Percentiles rank a stretch among this genome's conserved stretches.
Conservation (phyloP, 495 filamentous ascomycete species). For the Tuber melanosporum region DNA sequence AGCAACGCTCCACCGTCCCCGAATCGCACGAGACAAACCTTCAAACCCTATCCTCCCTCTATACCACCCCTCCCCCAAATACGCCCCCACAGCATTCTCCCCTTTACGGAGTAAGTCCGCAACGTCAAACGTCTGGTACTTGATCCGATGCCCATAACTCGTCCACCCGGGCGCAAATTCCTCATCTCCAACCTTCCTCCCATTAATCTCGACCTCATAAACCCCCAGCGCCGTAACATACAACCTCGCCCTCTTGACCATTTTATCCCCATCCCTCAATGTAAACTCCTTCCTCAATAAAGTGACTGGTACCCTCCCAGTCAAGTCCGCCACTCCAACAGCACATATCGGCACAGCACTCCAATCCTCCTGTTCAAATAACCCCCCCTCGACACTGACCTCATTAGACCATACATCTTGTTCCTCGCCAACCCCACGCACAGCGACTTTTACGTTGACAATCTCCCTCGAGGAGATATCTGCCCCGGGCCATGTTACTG, state of each 20-base stretch:
- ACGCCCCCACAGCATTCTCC: conserved; percentile 48
- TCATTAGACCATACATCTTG: not conserved
- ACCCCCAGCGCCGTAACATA: conserved; percentile 52
- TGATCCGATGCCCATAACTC: conserved; percentile 49
- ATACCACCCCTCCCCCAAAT: conserved; percentile 55
- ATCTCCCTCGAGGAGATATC: conserved; percentile 1
- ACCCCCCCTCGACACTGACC: not conserved
- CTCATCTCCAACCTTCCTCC: conserved; percentile 47
- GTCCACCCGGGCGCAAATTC: conserved; percentile 52
- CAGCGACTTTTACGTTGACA: not conserved
- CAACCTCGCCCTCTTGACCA: conserved; percentile 41
- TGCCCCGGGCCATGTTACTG: not conserved
- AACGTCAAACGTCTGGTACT: conserved; percentile 53
- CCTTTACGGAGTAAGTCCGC: conserved; percentile 42
- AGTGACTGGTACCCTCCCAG: not conserved
- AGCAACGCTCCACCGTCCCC: not conserved
- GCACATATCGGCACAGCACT: not conserved
- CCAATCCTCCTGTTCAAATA: not conserved
- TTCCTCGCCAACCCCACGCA: not conserved
- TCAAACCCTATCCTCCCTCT: conserved; percentile 48
- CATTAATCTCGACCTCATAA: conserved; percentile 51
- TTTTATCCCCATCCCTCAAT: not conserved
- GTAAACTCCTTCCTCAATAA: not conserved
- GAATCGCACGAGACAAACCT: not conserved
- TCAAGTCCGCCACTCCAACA: not conserved